Conservation (phyloP, 176 grass and related monocot species). For the Ensete ventricosum region DNA sequence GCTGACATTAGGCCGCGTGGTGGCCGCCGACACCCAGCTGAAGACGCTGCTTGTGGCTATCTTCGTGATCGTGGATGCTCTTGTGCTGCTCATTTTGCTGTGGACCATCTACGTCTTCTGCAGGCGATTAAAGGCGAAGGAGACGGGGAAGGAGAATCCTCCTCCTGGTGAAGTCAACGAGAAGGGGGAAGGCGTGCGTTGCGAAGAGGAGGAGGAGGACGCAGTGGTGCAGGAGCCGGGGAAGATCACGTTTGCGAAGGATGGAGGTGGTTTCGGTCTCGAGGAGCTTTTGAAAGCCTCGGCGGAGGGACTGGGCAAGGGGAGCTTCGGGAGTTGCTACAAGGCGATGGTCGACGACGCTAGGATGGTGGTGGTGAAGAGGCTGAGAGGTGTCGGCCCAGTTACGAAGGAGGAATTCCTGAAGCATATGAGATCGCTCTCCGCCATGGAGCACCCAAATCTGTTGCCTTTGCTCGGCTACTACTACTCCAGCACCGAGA, state of each 20-base stretch:
- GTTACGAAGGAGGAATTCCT: slow-evolving; percentile 16
- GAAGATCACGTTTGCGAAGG: slow-evolving; percentile 12
- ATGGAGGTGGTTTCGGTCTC: neutral
- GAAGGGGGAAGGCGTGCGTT: neutral
- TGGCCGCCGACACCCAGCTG: neutral
- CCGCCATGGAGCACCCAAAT: slow-evolving; percentile 13
- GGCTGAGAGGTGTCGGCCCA: slow-evolving; percentile 7
- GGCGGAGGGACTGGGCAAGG: slow-evolving; percentile 11
- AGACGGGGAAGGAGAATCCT: neutral
- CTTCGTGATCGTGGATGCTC: neutral
- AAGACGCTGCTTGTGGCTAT: neutral
- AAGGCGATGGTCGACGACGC: neutral
- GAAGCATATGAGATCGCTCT: neutral
- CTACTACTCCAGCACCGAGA: slow-evolving; percentile 1
- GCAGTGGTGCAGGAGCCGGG: neutral
- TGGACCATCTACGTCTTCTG: neutral
- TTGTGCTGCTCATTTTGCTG: neutral
- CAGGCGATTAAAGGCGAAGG: neutral
- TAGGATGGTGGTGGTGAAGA: slow-evolving; percentile 14
- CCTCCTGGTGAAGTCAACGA: neutral
- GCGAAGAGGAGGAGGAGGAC: neutral
- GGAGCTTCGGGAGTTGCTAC: slow-evolving; percentile 17
- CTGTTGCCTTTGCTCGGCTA: slow-evolving; percentile 13
- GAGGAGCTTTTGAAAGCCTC: slow-evolving; percentile 1
- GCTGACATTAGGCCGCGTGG: neutral